Percentiles rank a stretch among this genome's conserved stretches.
These are phyloP conservation scores for Lachancea meyersii DNA, from an alignment of 805 yeast species.

Conservation along the genomic window DNA sequence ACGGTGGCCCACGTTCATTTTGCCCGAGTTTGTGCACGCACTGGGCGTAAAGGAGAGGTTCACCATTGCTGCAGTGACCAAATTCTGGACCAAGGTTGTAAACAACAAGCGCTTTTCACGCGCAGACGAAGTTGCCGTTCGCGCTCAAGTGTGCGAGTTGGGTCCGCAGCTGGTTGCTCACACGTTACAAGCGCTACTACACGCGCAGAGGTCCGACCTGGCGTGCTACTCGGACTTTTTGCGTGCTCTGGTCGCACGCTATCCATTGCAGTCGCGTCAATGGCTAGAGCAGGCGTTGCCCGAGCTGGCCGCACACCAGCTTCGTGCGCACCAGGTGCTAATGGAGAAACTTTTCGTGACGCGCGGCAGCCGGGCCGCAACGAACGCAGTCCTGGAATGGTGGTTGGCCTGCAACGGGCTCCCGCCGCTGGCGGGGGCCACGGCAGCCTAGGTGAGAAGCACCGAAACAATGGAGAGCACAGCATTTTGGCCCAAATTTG, in stretches of 20 bases:
- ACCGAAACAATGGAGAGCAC: too few species aligned
- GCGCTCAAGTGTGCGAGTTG: constrained; percentile 23
- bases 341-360: constrained; percentile 53
- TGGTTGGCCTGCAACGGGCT: constrained; percentile 58
- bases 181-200: constrained; percentile 42
- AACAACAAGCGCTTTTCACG: constrained; percentile 42
- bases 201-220: constrained; percentile 50
- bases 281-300: constrained; percentile 40
- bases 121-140: constrained; percentile 35
- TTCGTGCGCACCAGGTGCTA: constrained; percentile 33
- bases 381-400: constrained; percentile 51
- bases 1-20: constrained; percentile 22
- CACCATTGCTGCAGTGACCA: constrained; percentile 43
- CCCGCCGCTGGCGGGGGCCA: constrained; percentile 13
- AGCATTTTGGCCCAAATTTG: too few species aligned
- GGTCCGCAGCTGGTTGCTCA: constrained; percentile 28
- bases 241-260: constrained; percentile 44
- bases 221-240: constrained; percentile 51
- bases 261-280: constrained; percentile 41
- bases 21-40: constrained; percentile 29
- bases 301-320: constrained; percentile 25
- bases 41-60: constrained; percentile 43
- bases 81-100: constrained; percentile 48
- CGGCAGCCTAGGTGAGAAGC: background rate
- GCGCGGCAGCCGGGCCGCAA: constrained; percentile 58